Evolutionary conservation across 2,329 filamentous ascomycete genomes (phyloP).

Genomic region (Aureobasidium subglaciale): DNA sequence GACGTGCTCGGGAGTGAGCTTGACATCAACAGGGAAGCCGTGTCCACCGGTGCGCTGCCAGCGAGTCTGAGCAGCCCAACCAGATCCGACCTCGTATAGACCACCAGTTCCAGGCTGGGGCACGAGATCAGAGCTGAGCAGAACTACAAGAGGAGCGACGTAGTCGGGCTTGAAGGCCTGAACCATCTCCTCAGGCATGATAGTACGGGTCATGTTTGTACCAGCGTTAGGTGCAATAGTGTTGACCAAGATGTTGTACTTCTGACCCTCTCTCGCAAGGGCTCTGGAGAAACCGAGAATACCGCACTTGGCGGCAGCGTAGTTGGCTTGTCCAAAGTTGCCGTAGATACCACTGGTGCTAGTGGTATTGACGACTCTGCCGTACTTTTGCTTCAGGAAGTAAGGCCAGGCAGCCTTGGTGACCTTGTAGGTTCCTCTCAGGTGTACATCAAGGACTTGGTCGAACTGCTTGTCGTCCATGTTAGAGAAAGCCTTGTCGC

Average conservation of each 20-base stretch:
- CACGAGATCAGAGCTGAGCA: constrained; percentile 79
- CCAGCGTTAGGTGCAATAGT: constrained; percentile 97
- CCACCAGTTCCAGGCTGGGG: constrained; percentile 77
- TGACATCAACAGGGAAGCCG: constrained; percentile 81
- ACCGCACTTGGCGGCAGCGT: constrained; percentile 63
- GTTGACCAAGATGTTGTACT: constrained; percentile 98
- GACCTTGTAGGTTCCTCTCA: constrained; percentile 90
- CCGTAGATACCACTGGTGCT: constrained; percentile 97
- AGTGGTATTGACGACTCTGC: constrained; percentile 92
- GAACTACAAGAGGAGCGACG: constrained; percentile 85
- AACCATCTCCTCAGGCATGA: constrained; percentile 94
- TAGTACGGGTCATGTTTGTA: constrained; percentile 86
- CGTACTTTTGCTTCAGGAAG: constrained; percentile 98
- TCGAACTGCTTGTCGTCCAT: constrained; percentile 96
- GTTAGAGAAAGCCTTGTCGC: constrained; percentile 96
- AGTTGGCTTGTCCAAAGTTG: constrained; percentile 98
- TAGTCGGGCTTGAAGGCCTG: constrained; percentile 99
- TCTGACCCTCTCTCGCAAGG: constrained; percentile 83
- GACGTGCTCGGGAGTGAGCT: constrained; percentile 79
- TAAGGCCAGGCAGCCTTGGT: constrained; percentile 97
- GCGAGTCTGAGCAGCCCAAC: constrained; percentile 84
- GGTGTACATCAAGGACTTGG: constrained; percentile 83
- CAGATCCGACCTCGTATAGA: constrained; percentile 90
- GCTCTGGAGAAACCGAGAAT: constrained; percentile 94
- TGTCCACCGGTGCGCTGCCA: constrained; percentile 90